Base-by-base conservation (phyloP, 1,284 basidiomycete genomes). In the Heterobasidion annosum region DNA sequence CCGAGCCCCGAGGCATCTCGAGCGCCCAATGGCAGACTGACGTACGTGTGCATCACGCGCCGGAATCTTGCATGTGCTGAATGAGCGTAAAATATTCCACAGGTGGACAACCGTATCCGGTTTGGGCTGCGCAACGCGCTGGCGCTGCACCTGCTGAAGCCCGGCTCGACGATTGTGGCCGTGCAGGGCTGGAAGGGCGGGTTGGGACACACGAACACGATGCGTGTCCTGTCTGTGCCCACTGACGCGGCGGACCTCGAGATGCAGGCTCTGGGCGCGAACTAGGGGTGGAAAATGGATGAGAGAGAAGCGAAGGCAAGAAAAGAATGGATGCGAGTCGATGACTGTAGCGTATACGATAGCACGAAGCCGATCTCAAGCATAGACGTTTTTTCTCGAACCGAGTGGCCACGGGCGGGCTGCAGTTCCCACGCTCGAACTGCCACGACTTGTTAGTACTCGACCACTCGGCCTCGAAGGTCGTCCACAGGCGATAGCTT, bases 181-280 rank as follows among this genome's bases (percentile, higher is more conserved):
- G 87, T 99, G 9, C 97, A 99, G 73, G 97, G 97, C 51, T 99
- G 96, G 96, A 95, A 96, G 75, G 93, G 93, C 53, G 96, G 97
- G 61, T 82, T 96, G 56, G 95, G 95, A 47, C 92, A 97, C 77
- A 92, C 88, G 58, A 91, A 91, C 75, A 91, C 89, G 18, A 73
- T 91, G 56, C 85, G 88, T 55, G 78, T 91, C 57, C 69, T 91
- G 62, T 81, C 80, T 54, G 93, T 95, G 50, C 93, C 93, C n/a
- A 91, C 88, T 47, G 90, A 94, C 66, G 64, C 74, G 52, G 86
- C 88, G 54, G 92, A 96, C 71, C 75, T 96, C 56, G 85, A 88
- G 70, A 67, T 88, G 70, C 86, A 91, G 70, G 78, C 85, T 52
- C 72, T 91, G 56, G 72, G 69, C 16, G 62, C 64, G n/a, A 57